A percentile compares a stretch with the other conserved stretches of the same genome.
Conservation (phyloP, 192 early-diverging fungal species). For the Coemansia erecta region DNA sequence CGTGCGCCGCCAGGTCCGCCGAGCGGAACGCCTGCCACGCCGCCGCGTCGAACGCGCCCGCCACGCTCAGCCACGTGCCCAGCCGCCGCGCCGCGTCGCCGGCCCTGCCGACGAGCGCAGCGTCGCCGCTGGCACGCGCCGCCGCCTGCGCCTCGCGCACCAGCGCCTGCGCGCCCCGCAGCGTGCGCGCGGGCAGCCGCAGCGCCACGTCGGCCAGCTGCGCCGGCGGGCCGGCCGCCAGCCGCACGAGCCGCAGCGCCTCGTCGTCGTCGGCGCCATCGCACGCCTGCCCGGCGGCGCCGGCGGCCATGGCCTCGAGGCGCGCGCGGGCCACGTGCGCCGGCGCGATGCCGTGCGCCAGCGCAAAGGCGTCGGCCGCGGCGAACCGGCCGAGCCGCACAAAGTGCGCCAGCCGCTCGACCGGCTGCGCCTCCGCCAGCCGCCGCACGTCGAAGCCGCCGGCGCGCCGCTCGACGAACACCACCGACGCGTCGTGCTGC, state of each 20-base stretch:
- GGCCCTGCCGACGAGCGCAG: conserved; percentile 7
- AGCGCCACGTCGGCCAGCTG: conserved; percentile 12
- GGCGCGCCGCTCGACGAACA: conserved; percentile 42
- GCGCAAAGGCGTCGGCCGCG: conserved; percentile 41
- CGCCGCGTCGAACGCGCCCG: conserved; percentile 21
- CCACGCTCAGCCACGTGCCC: conserved; percentile 42
- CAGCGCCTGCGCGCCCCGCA: conserved; percentile 16
- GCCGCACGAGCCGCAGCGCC: conserved; percentile 1
- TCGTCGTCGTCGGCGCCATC: too few species aligned
- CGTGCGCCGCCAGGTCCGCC: conserved; percentile 38
- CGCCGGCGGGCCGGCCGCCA: conserved; percentile 18
- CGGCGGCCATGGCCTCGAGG: too few species aligned
- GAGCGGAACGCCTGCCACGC: conserved; percentile 55
- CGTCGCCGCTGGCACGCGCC: too few species aligned
- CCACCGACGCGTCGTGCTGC: conserved; percentile 20
- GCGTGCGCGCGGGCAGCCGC: conserved; percentile 10
- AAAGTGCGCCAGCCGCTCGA: conserved; percentile 41
- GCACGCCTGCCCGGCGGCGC: too few species aligned
- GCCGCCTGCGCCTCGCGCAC: conserved; percentile 19
- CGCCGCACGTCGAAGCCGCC: conserved; percentile 23
- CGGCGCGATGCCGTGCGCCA: conserved; percentile 19
- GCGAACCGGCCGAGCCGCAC: conserved; percentile 24
- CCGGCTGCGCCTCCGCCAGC: conserved; percentile 28
- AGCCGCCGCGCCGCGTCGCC: conserved; percentile 30
- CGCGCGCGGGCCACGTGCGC: too few species aligned